phyloP scores from a whole-genome alignment of 345 rosid genomes.

The Viola odorata region DNA sequence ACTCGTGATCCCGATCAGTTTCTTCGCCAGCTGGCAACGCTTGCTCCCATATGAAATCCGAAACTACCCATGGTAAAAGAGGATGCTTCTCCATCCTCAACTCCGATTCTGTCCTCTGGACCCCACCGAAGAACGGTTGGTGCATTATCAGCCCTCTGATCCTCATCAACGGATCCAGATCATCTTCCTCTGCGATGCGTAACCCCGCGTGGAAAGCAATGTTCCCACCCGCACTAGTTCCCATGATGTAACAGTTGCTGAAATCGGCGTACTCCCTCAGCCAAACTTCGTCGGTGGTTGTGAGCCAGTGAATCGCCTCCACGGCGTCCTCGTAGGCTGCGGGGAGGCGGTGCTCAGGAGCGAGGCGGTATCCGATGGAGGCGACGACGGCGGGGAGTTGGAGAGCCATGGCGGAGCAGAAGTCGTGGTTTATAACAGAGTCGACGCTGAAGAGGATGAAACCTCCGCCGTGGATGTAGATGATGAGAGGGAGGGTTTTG shows the following conservation, averaged over 20 bases:
- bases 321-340: slow-evolving; percentile 56
- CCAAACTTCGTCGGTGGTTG: slow-evolving; percentile 31
- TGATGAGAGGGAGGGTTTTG: slow-evolving; percentile 44
- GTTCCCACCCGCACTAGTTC: slow-evolving; percentile 54
- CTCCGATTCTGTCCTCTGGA: slow-evolving; percentile 41
- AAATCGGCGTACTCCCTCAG: slow-evolving; percentile 30
- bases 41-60: slow-evolving; percentile 54
- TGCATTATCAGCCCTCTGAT: slow-evolving; percentile 60
- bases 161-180: slow-evolving; percentile 39
- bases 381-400: slow-evolving; percentile 34
- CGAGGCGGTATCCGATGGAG: slow-evolving; percentile 45
- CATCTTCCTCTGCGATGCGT: slow-evolving; percentile 10
- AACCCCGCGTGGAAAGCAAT: slow-evolving; percentile 41
- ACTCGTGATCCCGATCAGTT: slow-evolving; percentile 53
- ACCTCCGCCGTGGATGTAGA: slow-evolving; percentile 59
- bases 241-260: slow-evolving; percentile 39
- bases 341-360: slow-evolving; percentile 70
- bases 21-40: slow-evolving; percentile 37
- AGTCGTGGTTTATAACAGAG: slow-evolving; percentile 15
- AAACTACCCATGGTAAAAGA: slow-evolving; percentile 18
- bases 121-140: slow-evolving; percentile 57
- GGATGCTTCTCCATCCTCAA: slow-evolving; percentile 25
- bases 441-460: slow-evolving; percentile 38
- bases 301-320: slow-evolving; percentile 42
- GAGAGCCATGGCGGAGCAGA: slow-evolving; percentile 35